phyloP scores from a whole-genome alignment of 2,329 filamentous ascomycete species.

The Xylariaceae sp. region DNA sequence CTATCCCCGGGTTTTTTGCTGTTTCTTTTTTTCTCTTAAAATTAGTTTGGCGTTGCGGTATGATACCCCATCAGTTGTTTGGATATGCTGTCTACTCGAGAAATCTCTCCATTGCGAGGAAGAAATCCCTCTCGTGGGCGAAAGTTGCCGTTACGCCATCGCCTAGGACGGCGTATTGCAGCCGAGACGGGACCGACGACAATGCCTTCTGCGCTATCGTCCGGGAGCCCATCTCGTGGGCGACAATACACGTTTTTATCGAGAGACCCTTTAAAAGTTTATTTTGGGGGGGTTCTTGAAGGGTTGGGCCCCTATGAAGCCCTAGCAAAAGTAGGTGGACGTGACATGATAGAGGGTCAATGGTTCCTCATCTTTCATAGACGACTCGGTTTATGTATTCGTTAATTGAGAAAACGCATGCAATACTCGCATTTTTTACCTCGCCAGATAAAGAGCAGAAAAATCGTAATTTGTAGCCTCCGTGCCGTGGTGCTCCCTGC shows the following conservation, averaged over 20 bases:
- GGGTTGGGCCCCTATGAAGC: slow-evolving; percentile 1
- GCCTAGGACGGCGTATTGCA: slow-evolving; percentile 43
- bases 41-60: slow-evolving; percentile 33
- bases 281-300: not conserved
- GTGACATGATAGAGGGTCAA: slow-evolving; percentile 5
- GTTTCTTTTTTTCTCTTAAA: slow-evolving; percentile 4
- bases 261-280: slow-evolving; percentile 12
- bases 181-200: slow-evolving; percentile 39
- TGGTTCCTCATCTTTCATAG: slow-evolving; percentile 8
- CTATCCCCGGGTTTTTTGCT: slow-evolving; percentile 8
- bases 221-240: slow-evolving; percentile 34
- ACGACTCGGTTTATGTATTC: slow-evolving; percentile 18
- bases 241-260: slow-evolving; percentile 24
- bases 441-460: slow-evolving; percentile 1
- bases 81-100: slow-evolving; percentile 46
- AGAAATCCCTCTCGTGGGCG: slow-evolving; percentile 31
- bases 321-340: not conserved
- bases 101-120: slow-evolving; percentile 19
- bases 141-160: slow-evolving; percentile 45
- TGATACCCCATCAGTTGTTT: slow-evolving; percentile 51
- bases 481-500: not conserved
- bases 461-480: not conserved
- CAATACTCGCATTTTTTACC: slow-evolving; percentile 19
- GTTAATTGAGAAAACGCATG: slow-evolving; percentile 20
- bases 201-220: slow-evolving; percentile 52